Evolutionary conservation across 139 green algal genomes (phyloP).

Genomic region (Coelastrella sp.): DNA sequence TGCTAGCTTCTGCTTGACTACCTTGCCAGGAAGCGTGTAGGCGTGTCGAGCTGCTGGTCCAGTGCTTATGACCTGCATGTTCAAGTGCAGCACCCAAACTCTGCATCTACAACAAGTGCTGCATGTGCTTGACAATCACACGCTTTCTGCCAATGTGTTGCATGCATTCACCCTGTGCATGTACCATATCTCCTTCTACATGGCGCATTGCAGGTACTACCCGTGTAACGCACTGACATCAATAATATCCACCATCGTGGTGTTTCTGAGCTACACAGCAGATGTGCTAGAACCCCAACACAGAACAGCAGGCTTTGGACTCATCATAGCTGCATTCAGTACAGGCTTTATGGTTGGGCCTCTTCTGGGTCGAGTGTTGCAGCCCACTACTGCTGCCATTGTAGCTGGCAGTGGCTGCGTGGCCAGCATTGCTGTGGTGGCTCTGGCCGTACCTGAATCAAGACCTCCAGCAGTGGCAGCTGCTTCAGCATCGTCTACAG

Average conservation of each 20-base stretch:
- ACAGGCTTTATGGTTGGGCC: slow-evolving; percentile 23
- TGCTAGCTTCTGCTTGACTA: too few species aligned
- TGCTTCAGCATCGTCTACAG: neutral
- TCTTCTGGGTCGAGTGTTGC: neutral
- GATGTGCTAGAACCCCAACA: slow-evolving; percentile 68
- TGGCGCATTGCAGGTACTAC: slow-evolving; percentile 53
- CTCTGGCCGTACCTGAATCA: slow-evolving; percentile 31
- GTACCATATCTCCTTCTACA: slow-evolving; percentile 36
- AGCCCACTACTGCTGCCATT: neutral
- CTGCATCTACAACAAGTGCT: too few species aligned
- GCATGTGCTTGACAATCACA: too few species aligned
- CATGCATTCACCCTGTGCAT: neutral
- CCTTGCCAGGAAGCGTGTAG: too few species aligned
- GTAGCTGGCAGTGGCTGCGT: neutral
- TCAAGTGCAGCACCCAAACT: too few species aligned
- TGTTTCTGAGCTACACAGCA: slow-evolving; percentile 69
- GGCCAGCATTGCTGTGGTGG: neutral
- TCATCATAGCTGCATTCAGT: slow-evolving; percentile 35
- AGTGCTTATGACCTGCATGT: too few species aligned
- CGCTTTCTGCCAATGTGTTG: too few species aligned
- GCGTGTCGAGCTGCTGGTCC: too few species aligned
- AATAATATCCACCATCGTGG: slow-evolving; percentile 59
- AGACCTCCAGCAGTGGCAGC: neutral
- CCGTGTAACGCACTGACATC: slow-evolving; percentile 56
- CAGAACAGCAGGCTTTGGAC: slow-evolving; percentile 68